phyloP scores from a whole-genome alignment of 2,329 filamentous ascomycete genomes.

The Stachybotrys echinatus region DNA sequence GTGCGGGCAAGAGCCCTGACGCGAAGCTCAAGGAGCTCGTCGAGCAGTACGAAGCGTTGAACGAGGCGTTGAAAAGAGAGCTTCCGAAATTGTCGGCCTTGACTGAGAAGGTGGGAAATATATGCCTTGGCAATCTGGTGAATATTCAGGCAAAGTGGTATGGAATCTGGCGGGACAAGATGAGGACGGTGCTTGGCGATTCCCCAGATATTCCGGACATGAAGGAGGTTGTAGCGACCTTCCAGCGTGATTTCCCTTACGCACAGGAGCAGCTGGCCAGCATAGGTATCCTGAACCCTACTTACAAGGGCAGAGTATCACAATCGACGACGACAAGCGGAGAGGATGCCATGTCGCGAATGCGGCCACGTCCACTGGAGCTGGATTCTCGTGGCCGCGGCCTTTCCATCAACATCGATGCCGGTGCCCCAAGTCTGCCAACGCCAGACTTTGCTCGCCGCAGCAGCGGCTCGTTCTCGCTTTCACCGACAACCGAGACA shows the following conservation, averaged over 20 bases:
- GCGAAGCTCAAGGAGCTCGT: conserved; percentile 78
- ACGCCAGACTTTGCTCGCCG: conserved; percentile 62
- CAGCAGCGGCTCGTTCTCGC: conserved; percentile 60
- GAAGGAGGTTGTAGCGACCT: conserved; percentile 69
- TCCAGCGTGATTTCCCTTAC: conserved; percentile 72
- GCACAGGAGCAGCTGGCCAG: conserved; percentile 66
- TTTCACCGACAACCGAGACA: conserved; percentile 44
- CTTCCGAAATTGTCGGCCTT: conserved; percentile 76
- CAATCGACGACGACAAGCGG: conserved; percentile 54
- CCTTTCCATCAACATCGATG: conserved; percentile 57
- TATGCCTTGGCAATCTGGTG: conserved; percentile 77
- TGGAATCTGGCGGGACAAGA: conserved; percentile 75
- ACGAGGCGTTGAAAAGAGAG: conserved; percentile 89
- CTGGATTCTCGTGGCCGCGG: conserved; percentile 49
- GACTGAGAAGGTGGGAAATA: conserved; percentile 79
- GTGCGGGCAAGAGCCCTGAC: conserved; percentile 79
- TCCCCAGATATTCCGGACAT: conserved; percentile 58
- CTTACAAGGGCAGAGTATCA: conserved; percentile 52
- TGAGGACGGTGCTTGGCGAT: conserved; percentile 67
- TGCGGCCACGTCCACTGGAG: conserved; percentile 43
- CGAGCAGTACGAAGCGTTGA: conserved; percentile 85
- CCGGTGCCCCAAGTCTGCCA: conserved; percentile 53
- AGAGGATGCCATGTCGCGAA: conserved; percentile 44
- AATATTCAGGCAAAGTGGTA: conserved; percentile 82
- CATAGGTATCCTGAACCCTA: conserved; percentile 75